These are phyloP conservation scores for Rutstroemia sydowiana DNA, from an alignment of 2,329 filamentous ascomycete species.

Conservation along the genomic window DNA sequence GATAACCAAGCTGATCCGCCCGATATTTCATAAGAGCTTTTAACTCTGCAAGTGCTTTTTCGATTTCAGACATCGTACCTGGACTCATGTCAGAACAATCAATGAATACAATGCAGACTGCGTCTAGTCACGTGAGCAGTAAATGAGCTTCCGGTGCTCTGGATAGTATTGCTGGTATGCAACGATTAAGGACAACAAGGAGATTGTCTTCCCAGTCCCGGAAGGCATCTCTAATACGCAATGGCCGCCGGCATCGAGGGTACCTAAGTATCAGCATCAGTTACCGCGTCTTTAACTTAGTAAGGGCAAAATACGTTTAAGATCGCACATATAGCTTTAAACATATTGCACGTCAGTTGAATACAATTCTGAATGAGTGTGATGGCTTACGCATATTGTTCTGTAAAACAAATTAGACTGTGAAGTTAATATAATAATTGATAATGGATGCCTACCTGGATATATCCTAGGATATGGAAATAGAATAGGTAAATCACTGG, in stretches of 20 bases:
- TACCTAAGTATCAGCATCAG: slow-evolving; percentile 38
- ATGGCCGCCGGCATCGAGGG: slow-evolving; percentile 88
- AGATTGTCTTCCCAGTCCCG: slow-evolving; percentile 95
- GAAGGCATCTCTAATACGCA: slow-evolving; percentile 99
- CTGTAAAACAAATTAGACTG: slow-evolving; percentile 40
- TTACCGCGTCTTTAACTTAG: slow-evolving; percentile 2
- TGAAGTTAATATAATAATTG: neutral
- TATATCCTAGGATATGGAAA: slow-evolving; percentile 72
- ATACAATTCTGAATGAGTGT: too few species aligned
- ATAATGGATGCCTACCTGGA: slow-evolving; percentile 36
- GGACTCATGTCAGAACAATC: neutral
- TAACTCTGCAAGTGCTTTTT: slow-evolving; percentile 89
- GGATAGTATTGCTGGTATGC: slow-evolving; percentile 94
- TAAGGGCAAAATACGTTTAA: slow-evolving; percentile 48
- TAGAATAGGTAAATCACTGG: slow-evolving; percentile 59
- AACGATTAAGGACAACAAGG: slow-evolving; percentile 87
- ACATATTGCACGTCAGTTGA: slow-evolving; percentile 10
- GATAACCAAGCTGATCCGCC: slow-evolving; percentile 75
- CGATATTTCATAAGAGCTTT: slow-evolving; percentile 94
- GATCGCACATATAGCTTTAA: slow-evolving; percentile 69
- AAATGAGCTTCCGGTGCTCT: slow-evolving; percentile 91
- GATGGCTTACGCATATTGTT: slow-evolving; percentile 55
- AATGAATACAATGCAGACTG: neutral
- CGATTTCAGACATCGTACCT: slow-evolving; percentile 98
- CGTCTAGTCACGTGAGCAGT: slow-evolving; percentile 69